Base-by-base conservation (phyloP, 306 rosid species). In the Amphicarpaea edgeworthii region DNA sequence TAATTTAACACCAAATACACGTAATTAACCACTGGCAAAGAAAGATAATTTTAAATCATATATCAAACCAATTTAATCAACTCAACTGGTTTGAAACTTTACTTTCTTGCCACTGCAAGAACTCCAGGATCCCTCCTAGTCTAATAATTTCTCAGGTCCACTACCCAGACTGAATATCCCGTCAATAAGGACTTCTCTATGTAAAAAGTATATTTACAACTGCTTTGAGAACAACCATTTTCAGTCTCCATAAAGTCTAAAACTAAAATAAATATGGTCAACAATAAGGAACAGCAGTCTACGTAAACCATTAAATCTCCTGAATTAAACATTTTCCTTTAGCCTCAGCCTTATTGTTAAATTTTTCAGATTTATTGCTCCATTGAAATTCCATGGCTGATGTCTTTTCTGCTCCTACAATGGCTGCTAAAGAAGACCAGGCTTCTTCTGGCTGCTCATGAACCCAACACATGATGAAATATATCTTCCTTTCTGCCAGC, bases 381-480 rank as follows among this genome's bases (percentile, higher is more conserved):
- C 83, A 32, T 28, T 60, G 85, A 73, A 67, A 85, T 43, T 84
- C 85, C 86, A 87, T 58, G 32, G 83, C 86, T 5, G 92, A 88
- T 53, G 79, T 61, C 67, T 87, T 90, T 85, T 90, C 97, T 30
- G 87, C 88, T 47, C 75, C 72, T 17, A 87, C 85, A 58, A 90
- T 81, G 68, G 91, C 85, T 17, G 86, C 93, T 67, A 90, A 80
- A 70, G 96, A 77, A 58, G 90, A 84, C 98, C 95, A 92, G 32
- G 85, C 92, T 83, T 92, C 97, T 26, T 73, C 61, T 0, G 88
- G 89, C 81, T 91, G 98, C 84, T 90, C 97, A 41, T 88, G 90
- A 50, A 91, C 97, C 97, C 97, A 91, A 79, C 91, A 94, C 96
- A 88, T 87, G 54, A 90, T 81, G 86, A 91, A 94, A 79, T 79